A percentile compares a stretch with the other conserved stretches of the same genome.
These are phyloP conservation scores for Przewalskia tangutica DNA, from an alignment of 257 asterid species.

Conservation along the genomic window DNA sequence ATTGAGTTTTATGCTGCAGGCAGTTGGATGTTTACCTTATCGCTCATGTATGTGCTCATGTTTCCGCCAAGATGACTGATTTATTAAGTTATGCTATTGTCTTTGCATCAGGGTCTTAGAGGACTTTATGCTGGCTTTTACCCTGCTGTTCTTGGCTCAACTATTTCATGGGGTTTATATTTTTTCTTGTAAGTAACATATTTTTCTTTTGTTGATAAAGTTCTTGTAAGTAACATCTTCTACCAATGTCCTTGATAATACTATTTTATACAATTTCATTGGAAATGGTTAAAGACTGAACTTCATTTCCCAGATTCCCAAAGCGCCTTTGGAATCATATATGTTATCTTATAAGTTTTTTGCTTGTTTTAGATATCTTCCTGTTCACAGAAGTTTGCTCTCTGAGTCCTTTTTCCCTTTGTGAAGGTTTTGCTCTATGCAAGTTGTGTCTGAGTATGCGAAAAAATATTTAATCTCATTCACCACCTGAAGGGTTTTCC, in stretches of 20 bases:
- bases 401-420: not conserved
- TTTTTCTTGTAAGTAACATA: slow-evolving; percentile 73
- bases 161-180: slow-evolving; percentile 89
- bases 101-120: slow-evolving; percentile 64
- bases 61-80: not conserved
- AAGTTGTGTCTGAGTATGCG: not conserved
- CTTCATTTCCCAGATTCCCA: not conserved
- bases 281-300: not conserved
- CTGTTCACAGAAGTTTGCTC: not conserved
- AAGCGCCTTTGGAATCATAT: not conserved
- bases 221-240: not conserved
- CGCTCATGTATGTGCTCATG: not conserved
- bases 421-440: not conserved
- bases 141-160: slow-evolving; percentile 98
- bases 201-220: not conserved
- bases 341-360: not conserved
- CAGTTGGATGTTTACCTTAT: not conserved
- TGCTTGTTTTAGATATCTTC: not conserved
- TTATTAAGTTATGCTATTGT: not conserved
- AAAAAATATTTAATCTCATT: not conserved
- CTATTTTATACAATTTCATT: not conserved
- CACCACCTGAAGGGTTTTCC: not conserved
- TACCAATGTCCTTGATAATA: not conserved
- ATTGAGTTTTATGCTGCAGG: not conserved
- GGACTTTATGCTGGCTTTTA: slow-evolving; percentile 92